Evolutionary conservation across 2,329 filamentous ascomycete species (phyloP).

Genomic region (Aspergillus glaucus): DNA sequence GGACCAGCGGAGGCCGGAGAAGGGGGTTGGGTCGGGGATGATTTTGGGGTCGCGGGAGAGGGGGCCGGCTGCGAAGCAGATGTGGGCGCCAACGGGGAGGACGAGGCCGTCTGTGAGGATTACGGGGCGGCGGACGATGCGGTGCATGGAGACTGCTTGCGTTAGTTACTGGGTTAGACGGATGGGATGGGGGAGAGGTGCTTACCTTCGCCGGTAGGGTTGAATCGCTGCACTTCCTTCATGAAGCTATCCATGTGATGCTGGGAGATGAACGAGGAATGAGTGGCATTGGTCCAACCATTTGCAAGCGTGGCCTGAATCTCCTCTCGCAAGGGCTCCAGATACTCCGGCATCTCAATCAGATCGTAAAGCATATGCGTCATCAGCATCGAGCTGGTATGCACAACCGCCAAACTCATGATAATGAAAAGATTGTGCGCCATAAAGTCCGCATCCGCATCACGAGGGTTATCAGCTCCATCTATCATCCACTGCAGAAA

Average conservation of each 20-base stretch:
- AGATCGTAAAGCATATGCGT: conserved; percentile 48
- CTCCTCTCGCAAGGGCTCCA: conserved; percentile 48
- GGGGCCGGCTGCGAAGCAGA: conserved; percentile 24
- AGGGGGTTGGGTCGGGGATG: conserved; percentile 14
- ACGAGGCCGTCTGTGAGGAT: conserved; percentile 19
- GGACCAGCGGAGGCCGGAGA: conserved; percentile 26
- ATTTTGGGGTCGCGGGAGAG: conserved; percentile 20
- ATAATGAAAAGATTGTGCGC: conserved; percentile 21
- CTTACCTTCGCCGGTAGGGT: conserved; percentile 22
- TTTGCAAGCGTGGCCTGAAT: conserved; percentile 24
- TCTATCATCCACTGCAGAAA: conserved; percentile 31
- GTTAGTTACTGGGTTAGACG: background rate
- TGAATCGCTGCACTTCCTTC: conserved; percentile 23
- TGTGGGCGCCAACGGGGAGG: conserved; percentile 18
- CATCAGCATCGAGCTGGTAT: conserved; percentile 23
- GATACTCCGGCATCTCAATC: conserved; percentile 44
- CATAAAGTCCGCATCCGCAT: conserved; percentile 15
- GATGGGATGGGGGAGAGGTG: background rate
- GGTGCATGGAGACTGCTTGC: conserved; percentile 21
- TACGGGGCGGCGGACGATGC: conserved; percentile 19
- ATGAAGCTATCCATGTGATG: conserved; percentile 23
- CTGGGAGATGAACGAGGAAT: conserved; percentile 13
- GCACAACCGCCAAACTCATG: conserved; percentile 21
- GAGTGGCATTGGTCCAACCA: conserved; percentile 21
- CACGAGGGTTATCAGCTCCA: conserved; percentile 14